Evolutionary conservation across 169 alveolate genomes (phyloP).

Genomic region (Eimeria maxima): DNA sequence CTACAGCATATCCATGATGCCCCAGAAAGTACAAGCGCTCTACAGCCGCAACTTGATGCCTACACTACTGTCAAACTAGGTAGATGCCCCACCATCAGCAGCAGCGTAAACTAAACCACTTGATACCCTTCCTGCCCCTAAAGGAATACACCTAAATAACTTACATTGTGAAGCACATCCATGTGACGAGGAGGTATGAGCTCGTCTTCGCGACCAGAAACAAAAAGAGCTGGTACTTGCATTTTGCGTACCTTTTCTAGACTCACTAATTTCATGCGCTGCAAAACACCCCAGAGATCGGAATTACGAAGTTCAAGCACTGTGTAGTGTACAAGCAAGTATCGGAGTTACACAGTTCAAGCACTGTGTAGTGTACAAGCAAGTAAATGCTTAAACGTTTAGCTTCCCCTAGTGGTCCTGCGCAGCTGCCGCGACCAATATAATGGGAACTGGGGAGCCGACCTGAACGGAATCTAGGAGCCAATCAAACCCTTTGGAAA

Average conservation of each 20-base stretch:
- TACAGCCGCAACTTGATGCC: not conserved
- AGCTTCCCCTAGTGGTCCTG: not conserved
- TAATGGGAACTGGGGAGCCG: not conserved
- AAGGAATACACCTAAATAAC: not conserved
- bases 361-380: not conserved
- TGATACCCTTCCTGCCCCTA: not conserved
- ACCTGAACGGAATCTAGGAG: constrained; percentile 53
- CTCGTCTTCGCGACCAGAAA: constrained; percentile 23
- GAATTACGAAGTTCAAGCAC: not conserved
- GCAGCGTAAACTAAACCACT: not conserved
- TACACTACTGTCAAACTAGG: not conserved
- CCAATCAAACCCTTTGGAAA: not conserved
- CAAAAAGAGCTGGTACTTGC: constrained; percentile 25
- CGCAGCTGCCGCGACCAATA: not conserved
- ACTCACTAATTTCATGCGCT: constrained; percentile 44
- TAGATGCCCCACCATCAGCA: not conserved
- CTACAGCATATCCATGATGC: not conserved
- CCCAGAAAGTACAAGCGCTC: not conserved
- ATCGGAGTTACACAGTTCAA: too few relatives aligned
- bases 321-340: not conserved
- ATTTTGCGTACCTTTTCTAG: constrained; percentile 8
- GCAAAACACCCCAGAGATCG: not conserved
- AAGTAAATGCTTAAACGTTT: not conserved
- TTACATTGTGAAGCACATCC: constrained; percentile 41
- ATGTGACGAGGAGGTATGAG: constrained; percentile 39